phyloP scores from a whole-genome alignment of 345 rosid genomes.

The Pseudoturritis turrita region DNA sequence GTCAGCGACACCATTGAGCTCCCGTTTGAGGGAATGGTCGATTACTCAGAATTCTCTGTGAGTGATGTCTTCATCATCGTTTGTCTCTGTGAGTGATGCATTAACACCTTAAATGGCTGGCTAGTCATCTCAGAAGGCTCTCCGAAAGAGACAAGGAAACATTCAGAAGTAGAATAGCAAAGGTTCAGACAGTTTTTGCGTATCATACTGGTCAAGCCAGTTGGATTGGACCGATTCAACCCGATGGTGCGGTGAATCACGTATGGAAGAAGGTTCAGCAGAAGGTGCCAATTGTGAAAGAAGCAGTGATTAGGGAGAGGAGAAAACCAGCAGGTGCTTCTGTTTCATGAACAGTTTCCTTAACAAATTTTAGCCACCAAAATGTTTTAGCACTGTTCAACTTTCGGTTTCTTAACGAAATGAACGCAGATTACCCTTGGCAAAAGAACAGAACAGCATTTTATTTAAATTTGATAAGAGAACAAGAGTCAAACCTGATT shows the following conservation, averaged over 20 bases:
- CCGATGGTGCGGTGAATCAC: slow-evolving; percentile 79
- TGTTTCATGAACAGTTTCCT: slow-evolving; percentile 26
- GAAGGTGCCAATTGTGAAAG: slow-evolving; percentile 68
- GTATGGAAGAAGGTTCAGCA: slow-evolving; percentile 82
- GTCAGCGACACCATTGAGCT: slow-evolving; percentile 87
- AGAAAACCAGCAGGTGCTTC: slow-evolving; percentile 69
- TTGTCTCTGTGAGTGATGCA: slow-evolving; percentile 65
- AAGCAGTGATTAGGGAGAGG: slow-evolving; percentile 61
- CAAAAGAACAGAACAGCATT: background rate
- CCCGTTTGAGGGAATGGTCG: slow-evolving; percentile 83
- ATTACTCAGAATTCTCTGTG: slow-evolving; percentile 74
- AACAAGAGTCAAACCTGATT: slow-evolving; percentile 53
- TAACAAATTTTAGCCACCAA: slow-evolving; percentile 7
- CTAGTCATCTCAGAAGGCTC: slow-evolving; percentile 50
- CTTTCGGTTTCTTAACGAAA: background rate
- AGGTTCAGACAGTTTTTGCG: slow-evolving; percentile 57
- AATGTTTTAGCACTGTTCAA: background rate
- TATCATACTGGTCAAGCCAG: slow-evolving; percentile 57
- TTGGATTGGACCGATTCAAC: slow-evolving; percentile 68
- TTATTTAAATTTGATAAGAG: background rate
- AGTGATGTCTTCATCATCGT: too few species aligned
- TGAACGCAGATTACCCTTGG: background rate
- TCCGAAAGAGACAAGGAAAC: slow-evolving; percentile 46
- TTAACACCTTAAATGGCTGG: slow-evolving; percentile 70
- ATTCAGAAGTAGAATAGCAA: slow-evolving; percentile 51